Percentiles rank a stretch among this genome's conserved stretches.
Conservation (phyloP, 2,329 filamentous ascomycete species). For the Alternaria brassicae region DNA sequence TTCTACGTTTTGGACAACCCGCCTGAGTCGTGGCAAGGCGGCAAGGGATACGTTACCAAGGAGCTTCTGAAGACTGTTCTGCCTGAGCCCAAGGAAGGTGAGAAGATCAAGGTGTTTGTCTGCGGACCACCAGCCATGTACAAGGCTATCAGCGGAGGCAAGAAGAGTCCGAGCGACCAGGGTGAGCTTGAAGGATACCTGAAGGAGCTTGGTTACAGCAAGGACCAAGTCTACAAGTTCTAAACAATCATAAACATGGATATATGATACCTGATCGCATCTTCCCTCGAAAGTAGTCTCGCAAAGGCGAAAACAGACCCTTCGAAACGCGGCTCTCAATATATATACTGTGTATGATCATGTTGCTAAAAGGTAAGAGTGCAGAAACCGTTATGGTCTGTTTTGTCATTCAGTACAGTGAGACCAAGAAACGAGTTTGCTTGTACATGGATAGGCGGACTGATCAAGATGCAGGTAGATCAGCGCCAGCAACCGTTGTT, state of each 20-base stretch:
- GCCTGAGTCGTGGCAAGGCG: slow-evolving; percentile 76
- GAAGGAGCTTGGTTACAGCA: slow-evolving; percentile 81
- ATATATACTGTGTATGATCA: neutral
- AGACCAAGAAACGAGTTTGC: neutral
- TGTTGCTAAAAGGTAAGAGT: neutral
- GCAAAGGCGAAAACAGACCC: neutral
- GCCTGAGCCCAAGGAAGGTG: slow-evolving; percentile 82
- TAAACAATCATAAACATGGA: slow-evolving; percentile 24
- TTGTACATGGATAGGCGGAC: neutral
- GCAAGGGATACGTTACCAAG: slow-evolving; percentile 84
- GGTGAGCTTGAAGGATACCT: slow-evolving; percentile 84
- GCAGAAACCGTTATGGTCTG: neutral
- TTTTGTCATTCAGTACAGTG: neutral
- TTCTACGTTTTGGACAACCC: slow-evolving; percentile 89
- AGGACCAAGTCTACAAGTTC: slow-evolving; percentile 92
- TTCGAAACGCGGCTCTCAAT: neutral
- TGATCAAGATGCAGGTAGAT: neutral
- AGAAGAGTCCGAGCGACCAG: slow-evolving; percentile 93
- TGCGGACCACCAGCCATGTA: slow-evolving; percentile 93
- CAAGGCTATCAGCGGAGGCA: slow-evolving; percentile 87
- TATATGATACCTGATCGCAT: slow-evolving; percentile 29
- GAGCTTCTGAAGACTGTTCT: slow-evolving; percentile 94
- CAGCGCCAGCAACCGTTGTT: neutral
- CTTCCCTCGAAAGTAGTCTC: slow-evolving; percentile 11
- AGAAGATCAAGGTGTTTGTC: slow-evolving; percentile 95